Conservation (phyloP, 75 land plant genomes). For the Cryptomeria japonica region DNA sequence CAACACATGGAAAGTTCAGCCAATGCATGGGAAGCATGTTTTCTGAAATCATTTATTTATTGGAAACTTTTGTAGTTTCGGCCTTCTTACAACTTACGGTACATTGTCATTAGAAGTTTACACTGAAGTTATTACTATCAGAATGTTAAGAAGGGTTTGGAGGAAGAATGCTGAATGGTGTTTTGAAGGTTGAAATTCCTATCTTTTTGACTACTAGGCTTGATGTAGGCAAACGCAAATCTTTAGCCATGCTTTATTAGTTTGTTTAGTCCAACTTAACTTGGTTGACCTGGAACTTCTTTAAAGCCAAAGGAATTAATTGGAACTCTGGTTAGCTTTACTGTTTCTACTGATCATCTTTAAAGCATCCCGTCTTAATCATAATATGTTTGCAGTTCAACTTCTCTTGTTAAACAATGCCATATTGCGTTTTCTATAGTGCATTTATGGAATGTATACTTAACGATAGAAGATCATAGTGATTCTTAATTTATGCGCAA, state of each 20-base stretch:
- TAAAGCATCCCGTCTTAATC: background rate
- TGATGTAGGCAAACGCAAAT: background rate
- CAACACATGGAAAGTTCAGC: background rate
- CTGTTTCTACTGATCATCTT: background rate
- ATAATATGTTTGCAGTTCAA: background rate
- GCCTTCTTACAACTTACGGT: background rate
- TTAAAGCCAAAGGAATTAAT: background rate
- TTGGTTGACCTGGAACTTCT: background rate
- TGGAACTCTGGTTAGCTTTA: background rate
- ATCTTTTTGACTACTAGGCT: background rate
- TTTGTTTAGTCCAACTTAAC: too few relatives aligned
- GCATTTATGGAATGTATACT: background rate
- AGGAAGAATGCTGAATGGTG: background rate
- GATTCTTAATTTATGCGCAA: background rate
- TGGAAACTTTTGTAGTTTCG: background rate
- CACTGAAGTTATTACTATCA: background rate
- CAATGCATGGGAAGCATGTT: background rate
- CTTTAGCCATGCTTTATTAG: background rate
- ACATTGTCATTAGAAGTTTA: background rate
- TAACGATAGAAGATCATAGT: background rate
- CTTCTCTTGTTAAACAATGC: background rate
- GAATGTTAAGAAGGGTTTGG: background rate
- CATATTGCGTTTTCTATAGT: background rate
- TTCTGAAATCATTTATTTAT: background rate
- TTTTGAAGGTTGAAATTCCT: background rate